Conservation (phyloP, 805 yeast species). For the Saturnispora zaruensis region DNA sequence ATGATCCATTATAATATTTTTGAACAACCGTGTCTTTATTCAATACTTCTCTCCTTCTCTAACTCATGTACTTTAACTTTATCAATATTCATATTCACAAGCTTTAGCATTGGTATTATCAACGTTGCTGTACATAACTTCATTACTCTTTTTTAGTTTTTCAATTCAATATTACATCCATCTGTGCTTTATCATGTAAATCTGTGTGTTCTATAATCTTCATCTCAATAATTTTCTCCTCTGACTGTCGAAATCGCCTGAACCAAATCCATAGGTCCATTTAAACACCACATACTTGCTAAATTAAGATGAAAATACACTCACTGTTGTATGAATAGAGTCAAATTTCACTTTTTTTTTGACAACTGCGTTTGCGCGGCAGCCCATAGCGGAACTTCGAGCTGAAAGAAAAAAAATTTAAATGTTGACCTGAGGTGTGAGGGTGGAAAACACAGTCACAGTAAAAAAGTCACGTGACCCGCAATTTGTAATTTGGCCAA, state of each 20-base stretch:
- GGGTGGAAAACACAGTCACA: background rate
- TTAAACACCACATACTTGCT: constrained; percentile 4
- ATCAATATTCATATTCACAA: too few relatives aligned
- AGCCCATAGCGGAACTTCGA: background rate
- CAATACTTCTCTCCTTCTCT: too few relatives aligned
- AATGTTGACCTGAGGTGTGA: background rate
- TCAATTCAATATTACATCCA: too few relatives aligned
- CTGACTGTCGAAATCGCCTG: background rate
- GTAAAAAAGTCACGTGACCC: background rate
- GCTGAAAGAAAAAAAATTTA: background rate
- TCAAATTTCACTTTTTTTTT: constrained; percentile 5
- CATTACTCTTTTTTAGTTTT: too few relatives aligned
- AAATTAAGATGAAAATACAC: constrained; percentile 5
- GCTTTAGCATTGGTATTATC: too few relatives aligned
- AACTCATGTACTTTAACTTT: too few relatives aligned
- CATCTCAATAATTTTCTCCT: too few relatives aligned
- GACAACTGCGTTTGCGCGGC: background rate
- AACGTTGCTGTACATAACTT: too few relatives aligned
- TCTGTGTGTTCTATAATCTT: background rate
- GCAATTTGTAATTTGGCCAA: too few relatives aligned
- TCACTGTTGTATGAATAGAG: background rate
- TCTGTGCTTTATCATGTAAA: background rate
- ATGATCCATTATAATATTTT: too few relatives aligned
- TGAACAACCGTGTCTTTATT: background rate
- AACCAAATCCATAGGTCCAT: background rate